phyloP scores from a whole-genome alignment of 208 protist species.

The Acanthamoeba pearcei region DNA sequence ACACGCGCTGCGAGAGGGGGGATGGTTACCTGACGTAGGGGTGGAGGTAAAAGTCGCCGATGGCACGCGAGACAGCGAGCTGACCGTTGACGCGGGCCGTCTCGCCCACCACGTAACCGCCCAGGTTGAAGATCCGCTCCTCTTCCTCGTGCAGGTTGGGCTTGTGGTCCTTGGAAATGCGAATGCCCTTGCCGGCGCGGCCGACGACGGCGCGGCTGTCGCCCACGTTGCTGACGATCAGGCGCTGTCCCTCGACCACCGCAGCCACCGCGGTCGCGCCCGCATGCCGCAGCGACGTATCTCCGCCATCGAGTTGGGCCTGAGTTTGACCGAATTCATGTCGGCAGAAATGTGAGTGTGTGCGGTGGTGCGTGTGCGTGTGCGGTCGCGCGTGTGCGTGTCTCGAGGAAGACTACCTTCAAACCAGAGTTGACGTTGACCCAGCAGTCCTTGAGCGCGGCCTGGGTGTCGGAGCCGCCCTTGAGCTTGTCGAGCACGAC shows the following conservation, averaged over 20 bases:
- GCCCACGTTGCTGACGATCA: conserved; percentile 82
- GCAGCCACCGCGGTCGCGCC: conserved; percentile 79
- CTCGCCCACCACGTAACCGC: conserved; percentile 76
- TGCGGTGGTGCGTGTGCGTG: too few species aligned
- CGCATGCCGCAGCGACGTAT: conserved; percentile 46
- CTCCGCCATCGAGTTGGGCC: conserved; percentile 16
- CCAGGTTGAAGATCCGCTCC: conserved; percentile 23
- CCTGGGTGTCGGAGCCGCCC: neutral
- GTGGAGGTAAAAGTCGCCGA: conserved; percentile 85
- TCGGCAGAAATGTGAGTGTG: too few species aligned
- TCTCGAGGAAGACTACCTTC: conserved; percentile 4
- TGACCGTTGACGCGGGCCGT: conserved; percentile 81
- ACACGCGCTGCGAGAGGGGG: neutral
- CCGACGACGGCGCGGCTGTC: conserved; percentile 81
- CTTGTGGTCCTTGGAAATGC: conserved; percentile 84
- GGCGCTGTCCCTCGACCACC: conserved; percentile 49
- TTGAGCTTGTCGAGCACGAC: conserved; percentile 60
- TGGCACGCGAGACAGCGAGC: conserved; percentile 81
- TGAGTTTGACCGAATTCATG: too few species aligned
- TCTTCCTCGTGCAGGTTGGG: conserved; percentile 77
- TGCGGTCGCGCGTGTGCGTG: neutral
- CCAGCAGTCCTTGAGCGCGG: conserved; percentile 41
- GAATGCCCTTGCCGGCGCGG: conserved; percentile 26
- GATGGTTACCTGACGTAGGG: conserved; percentile 78
- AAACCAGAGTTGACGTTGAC: conserved; percentile 31